phyloP scores from a whole-genome alignment of 1,284 basidiomycete species.

The Ganoderma leucocontextum region DNA sequence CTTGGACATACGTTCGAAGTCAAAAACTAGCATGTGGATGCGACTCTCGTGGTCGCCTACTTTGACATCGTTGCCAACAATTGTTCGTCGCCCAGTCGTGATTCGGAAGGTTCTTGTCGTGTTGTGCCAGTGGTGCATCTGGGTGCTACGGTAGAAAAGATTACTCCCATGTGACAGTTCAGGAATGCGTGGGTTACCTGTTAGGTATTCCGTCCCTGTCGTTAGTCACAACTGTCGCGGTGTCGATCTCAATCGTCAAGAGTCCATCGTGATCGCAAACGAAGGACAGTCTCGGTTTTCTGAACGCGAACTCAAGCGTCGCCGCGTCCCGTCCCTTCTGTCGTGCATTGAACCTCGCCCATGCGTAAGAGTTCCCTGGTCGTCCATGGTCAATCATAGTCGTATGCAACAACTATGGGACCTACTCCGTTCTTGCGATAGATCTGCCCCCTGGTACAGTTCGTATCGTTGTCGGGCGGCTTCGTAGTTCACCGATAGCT shows the following conservation, averaged over 20 bases:
- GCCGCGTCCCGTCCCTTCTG: background rate
- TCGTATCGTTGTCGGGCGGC: slow-evolving; percentile 36
- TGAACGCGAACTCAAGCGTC: slow-evolving; percentile 34
- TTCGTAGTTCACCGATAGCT: slow-evolving; percentile 40
- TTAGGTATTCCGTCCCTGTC: slow-evolving; percentile 1
- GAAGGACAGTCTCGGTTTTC: slow-evolving; percentile 35
- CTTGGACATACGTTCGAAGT: slow-evolving; percentile 25
- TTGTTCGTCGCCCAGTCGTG: slow-evolving; percentile 26
- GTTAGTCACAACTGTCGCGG: background rate
- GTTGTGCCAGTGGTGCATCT: background rate
- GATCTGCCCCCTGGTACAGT: slow-evolving; percentile 24
- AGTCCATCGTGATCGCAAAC: slow-evolving; percentile 42
- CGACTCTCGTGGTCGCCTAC: slow-evolving; percentile 35
- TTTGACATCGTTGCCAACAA: slow-evolving; percentile 32
- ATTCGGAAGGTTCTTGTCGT: slow-evolving; percentile 31
- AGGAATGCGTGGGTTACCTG: background rate
- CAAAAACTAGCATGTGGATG: slow-evolving; percentile 38
- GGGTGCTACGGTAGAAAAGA: background rate
- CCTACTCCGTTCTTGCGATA: slow-evolving; percentile 19
- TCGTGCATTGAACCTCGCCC: slow-evolving; percentile 21
- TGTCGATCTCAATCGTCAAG: slow-evolving; percentile 31
- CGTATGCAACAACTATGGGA: background rate
- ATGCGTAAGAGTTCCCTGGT: slow-evolving; percentile 27
- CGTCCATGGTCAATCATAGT: background rate
- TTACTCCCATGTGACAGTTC: slow-evolving; percentile 16